Base-by-base conservation (phyloP, 1,284 basidiomycete genomes). In the Boletellus deceptivus region DNA sequence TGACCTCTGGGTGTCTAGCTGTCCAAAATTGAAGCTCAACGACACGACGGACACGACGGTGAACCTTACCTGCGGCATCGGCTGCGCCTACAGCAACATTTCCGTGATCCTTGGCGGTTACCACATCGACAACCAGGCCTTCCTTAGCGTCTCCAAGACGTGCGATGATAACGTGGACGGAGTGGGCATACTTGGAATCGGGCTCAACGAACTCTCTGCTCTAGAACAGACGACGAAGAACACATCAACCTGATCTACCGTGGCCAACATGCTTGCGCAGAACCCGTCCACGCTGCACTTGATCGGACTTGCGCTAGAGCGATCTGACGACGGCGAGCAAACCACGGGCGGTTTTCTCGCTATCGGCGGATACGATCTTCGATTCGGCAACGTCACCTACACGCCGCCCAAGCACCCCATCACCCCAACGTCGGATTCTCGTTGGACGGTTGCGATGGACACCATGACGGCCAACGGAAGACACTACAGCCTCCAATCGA, bases 381-480 rank as follows among this genome's bases (percentile, higher is more conserved):
- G 59, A 8, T 78, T 69, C 52, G 43, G 56, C 5, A 59, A 57
- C 2, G 59, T 78, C 4, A 59, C 59, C 10, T 36, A 60, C n/a
- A 58, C 60, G 31, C n/a, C n/a, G n/a, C 57, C 72, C 8, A 68
- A 69, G 53, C 58, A 71, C 22, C 52, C 61, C 1, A 65, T 76
- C 27, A 63, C 60, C 33, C 74, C 75, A 0, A 33, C 66, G 1
- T 64, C 65, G 1, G 59, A 59, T 0, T 58, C 63, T 4, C 62
- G 72, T 0, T 79, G 77, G 77, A 72, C 71, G 29, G 64, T 73
- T n/a, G 58, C 75, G 13, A 50, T 78, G 25, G 72, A 73, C 16
- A 64, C 62, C 3, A 63, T 75, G 51, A 55, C 50, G 16, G 64
- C 75, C 8, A 64, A 72, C 50, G 68, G 63, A 0, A 55, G 55